Percentiles rank a stretch among this genome's conserved stretches.
phyloP scores from a whole-genome alignment of 1,284 basidiomycete genomes.

The Coniferiporia weirii region DNA sequence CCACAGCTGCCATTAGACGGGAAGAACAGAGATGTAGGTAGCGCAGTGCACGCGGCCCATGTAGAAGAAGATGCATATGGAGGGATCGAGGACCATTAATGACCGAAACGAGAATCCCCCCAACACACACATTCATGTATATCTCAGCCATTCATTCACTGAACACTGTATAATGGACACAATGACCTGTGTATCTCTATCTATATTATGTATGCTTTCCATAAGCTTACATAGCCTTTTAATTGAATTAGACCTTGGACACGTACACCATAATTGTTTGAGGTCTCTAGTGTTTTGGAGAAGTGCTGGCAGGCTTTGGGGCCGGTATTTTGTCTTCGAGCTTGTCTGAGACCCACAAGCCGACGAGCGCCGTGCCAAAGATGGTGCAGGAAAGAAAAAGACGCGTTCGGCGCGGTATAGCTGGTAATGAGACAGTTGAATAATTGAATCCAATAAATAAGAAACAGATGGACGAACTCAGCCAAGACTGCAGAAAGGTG shows the following conservation, averaged over 20 bases:
- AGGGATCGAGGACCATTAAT: not conserved
- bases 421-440: not conserved
- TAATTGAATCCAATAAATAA: not conserved
- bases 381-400: slow-evolving; percentile 15
- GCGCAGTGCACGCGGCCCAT: not conserved
- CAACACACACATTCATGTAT: not conserved
- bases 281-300: not conserved
- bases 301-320: not conserved
- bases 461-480: slow-evolving; percentile 4
- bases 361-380: slow-evolving; percentile 14
- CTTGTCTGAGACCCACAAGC: slow-evolving; percentile 13
- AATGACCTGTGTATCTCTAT: not conserved
- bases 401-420: slow-evolving; percentile 15
- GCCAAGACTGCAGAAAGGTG: slow-evolving; percentile 15
- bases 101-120: not conserved
- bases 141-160: not conserved
- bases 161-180: not conserved
- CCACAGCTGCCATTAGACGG: not conserved
- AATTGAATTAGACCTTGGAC: not conserved
- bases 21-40: not conserved
- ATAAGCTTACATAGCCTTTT: not conserved
- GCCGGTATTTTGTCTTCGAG: slow-evolving; percentile 16
- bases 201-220: not conserved
- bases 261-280: not conserved
- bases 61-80: slow-evolving; percentile 10